Evolutionary conservation across 2,329 filamentous ascomycete genomes (phyloP).

Genomic region (Rhytidhysteron rufulum): DNA sequence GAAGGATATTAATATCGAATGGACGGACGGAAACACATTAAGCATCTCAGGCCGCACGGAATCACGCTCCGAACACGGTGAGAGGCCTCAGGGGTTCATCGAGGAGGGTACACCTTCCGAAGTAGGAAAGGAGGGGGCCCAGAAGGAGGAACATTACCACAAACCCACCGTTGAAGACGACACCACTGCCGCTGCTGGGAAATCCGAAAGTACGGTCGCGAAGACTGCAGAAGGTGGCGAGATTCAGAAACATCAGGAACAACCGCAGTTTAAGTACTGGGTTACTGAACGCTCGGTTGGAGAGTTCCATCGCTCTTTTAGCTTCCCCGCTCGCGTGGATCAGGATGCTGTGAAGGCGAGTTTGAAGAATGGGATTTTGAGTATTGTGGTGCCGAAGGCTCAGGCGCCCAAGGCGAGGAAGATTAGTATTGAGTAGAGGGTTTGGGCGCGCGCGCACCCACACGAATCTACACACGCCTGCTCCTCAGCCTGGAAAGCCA

Average conservation of each 20-base stretch:
- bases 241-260: constrained; percentile 28
- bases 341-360: constrained; percentile 59
- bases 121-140: not conserved
- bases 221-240: constrained; percentile 35
- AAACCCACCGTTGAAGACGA: constrained; percentile 66
- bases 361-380: constrained; percentile 58
- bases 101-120: constrained; percentile 31
- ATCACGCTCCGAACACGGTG: constrained; percentile 56
- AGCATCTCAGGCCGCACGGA: constrained; percentile 67
- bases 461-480: too few relatives aligned
- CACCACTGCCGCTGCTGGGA: constrained; percentile 9
- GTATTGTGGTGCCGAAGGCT: constrained; percentile 56
- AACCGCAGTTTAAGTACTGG: constrained; percentile 62
- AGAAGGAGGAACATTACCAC: constrained; percentile 30
- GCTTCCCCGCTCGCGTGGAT: constrained; percentile 55
- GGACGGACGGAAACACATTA: constrained; percentile 71
- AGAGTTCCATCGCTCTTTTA: constrained; percentile 57
- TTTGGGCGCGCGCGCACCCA: too few relatives aligned
- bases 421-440: constrained; percentile 53
- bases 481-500: too few relatives aligned
- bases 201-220: constrained; percentile 21
- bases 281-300: constrained; percentile 57
- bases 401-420: constrained; percentile 45
- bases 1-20: constrained; percentile 72
- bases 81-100: constrained; percentile 46